These are phyloP conservation scores for Asterochloris sp. DNA, from an alignment of 139 green algal species.

Conservation along the genomic window DNA sequence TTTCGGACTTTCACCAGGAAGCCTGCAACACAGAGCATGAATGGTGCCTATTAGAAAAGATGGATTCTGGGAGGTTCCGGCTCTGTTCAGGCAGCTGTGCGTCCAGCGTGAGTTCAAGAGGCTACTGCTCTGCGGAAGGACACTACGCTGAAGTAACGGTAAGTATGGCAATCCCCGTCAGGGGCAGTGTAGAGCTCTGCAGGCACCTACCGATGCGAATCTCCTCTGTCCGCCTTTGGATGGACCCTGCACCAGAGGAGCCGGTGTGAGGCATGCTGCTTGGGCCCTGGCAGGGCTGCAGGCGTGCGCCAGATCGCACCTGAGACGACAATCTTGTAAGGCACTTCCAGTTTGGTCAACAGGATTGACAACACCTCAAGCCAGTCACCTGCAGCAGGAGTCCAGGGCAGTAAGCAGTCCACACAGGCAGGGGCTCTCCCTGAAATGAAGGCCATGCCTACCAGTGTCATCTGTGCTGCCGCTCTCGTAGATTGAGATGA, in stretches of 20 bases:
- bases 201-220: not conserved
- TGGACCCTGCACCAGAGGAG: not conserved
- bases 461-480: too few relatives aligned
- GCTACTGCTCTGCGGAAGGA: not conserved
- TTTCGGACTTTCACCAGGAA: conserved; percentile 49
- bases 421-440: too few relatives aligned
- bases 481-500: too few relatives aligned
- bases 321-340: conserved; percentile 10
- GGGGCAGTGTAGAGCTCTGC: not conserved
- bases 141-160: not conserved
- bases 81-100: not conserved
- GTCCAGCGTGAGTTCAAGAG: not conserved
- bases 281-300: too few relatives aligned
- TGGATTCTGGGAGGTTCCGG: not conserved
- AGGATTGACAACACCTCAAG: conserved; percentile 32
- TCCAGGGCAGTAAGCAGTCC: too few relatives aligned
- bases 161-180: not conserved
- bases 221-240: not conserved
- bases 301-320: not conserved
- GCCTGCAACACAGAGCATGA: not conserved
- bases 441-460: too few relatives aligned
- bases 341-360: conserved; percentile 15
- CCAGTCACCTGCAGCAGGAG: conserved; percentile 26
- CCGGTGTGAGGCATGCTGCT: not conserved
- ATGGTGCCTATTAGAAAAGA: not conserved